phyloP scores from a whole-genome alignment of 2,329 filamentous ascomycete species.

The Aspergillus proliferans region DNA sequence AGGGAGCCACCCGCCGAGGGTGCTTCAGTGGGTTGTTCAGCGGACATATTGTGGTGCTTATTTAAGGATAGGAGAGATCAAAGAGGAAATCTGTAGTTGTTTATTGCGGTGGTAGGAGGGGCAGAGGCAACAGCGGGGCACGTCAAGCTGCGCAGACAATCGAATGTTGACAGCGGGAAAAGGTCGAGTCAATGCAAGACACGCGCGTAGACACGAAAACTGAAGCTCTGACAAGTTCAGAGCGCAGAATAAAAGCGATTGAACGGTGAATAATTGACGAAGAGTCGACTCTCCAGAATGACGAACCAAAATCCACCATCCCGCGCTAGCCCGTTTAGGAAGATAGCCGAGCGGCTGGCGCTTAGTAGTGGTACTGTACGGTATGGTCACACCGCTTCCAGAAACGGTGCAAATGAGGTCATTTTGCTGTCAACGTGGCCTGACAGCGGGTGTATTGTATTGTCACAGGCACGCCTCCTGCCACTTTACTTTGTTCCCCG shows the following conservation, averaged over 20 bases:
- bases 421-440: slow-evolving; percentile 11
- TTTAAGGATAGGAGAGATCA: not conserved
- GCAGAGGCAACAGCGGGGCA: slow-evolving; percentile 5
- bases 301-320: slow-evolving; percentile 14
- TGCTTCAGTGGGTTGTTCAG: slow-evolving; percentile 24
- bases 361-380: slow-evolving; percentile 5
- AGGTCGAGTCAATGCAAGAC: not conserved
- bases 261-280: not conserved
- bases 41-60: slow-evolving; percentile 28
- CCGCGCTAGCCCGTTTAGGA: slow-evolving; percentile 10
- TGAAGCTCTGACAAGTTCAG: no score
- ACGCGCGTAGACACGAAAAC: no score
- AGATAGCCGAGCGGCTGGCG: slow-evolving; percentile 2
- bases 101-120: not conserved
- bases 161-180: slow-evolving; percentile 1
- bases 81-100: not conserved
- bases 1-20: slow-evolving; percentile 35
- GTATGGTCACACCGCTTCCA: slow-evolving; percentile 3
- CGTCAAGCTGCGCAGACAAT: slow-evolving; percentile 4
- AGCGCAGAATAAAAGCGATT: not conserved
- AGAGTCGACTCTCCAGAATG: slow-evolving; percentile 2
- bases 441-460: slow-evolving; percentile 19
- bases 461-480: slow-evolving; percentile 23
- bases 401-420: not conserved
- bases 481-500: slow-evolving; percentile 18